phyloP scores from a whole-genome alignment of 768 basidiomycete genomes.

The Ephemerocybe angulata region DNA sequence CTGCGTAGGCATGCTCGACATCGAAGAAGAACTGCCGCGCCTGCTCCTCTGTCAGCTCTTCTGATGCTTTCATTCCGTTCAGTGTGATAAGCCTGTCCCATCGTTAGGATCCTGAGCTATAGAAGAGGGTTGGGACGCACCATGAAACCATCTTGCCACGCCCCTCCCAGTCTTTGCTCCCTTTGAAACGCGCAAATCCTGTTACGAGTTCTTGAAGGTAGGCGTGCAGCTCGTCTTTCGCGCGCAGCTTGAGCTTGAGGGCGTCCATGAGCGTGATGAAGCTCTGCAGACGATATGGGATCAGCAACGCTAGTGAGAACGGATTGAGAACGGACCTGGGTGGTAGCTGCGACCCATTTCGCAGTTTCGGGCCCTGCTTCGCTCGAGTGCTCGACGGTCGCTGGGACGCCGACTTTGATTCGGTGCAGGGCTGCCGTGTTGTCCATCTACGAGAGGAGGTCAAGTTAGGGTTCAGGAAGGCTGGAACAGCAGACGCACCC shows the following conservation, averaged over 20 bases:
- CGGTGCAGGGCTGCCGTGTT: slow-evolving; percentile 89
- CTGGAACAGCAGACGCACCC: slow-evolving; percentile 37
- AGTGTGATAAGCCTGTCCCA: slow-evolving; percentile 82
- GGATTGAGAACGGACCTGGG: slow-evolving; percentile 76
- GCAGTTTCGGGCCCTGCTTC: slow-evolving; percentile 90
- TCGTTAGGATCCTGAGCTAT: neutral
- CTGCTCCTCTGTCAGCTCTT: slow-evolving; percentile 94
- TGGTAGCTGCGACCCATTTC: slow-evolving; percentile 97
- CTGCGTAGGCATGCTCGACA: slow-evolving; percentile 92
- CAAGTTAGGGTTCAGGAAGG: neutral
- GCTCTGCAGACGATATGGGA: slow-evolving; percentile 46
- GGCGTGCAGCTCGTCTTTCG: slow-evolving; percentile 95
- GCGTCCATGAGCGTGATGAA: slow-evolving; percentile 99
- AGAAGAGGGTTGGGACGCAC: slow-evolving; percentile 41
- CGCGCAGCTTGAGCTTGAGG: slow-evolving; percentile 85
- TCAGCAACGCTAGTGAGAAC: neutral
- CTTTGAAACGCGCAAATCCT: slow-evolving; percentile 91
- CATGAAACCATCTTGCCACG: slow-evolving; percentile 90
- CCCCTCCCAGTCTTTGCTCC: slow-evolving; percentile 95
- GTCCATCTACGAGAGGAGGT: slow-evolving; percentile 62
- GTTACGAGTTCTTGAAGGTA: slow-evolving; percentile 94
- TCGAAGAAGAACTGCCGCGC: slow-evolving; percentile 93
- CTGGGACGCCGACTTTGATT: slow-evolving; percentile 89
- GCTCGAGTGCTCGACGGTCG: slow-evolving; percentile 92
- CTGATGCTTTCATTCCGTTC: slow-evolving; percentile 95